Percentiles rank a stretch among this genome's conserved stretches.
Evolutionary conservation across 495 filamentous ascomycete species (phyloP).

Genomic region (Penicillium taxi): DNA sequence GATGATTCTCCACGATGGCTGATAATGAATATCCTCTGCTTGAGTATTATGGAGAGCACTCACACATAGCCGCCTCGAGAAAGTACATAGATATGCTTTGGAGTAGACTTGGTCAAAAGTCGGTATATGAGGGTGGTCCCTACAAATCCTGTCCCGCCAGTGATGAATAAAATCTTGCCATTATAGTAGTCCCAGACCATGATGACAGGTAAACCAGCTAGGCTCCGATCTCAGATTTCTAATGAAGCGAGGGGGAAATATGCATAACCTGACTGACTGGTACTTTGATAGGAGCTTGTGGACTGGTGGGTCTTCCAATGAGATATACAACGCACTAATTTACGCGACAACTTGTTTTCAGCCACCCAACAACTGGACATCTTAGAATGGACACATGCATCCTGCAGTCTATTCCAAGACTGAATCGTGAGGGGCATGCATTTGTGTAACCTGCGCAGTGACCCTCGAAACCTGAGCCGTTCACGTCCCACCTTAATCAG

Average conservation of each 20-base stretch:
- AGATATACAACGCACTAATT: constrained; percentile 1
- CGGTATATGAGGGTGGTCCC: constrained; percentile 19
- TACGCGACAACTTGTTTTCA: background rate
- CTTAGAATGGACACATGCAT: constrained; percentile 7
- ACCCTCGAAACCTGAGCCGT: constrained; percentile 8
- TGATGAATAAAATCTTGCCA: constrained; percentile 18
- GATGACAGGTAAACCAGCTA: background rate
- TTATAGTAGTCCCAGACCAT: constrained; percentile 25
- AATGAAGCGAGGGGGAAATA: constrained; percentile 5
- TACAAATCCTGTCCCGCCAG: constrained; percentile 18
- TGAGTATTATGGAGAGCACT: background rate
- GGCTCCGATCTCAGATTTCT: background rate
- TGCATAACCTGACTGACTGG: background rate
- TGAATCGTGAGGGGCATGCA: constrained; percentile 15
- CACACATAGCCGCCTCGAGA: constrained; percentile 19
- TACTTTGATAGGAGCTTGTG: constrained; percentile 1
- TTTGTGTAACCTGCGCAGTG: constrained; percentile 14
- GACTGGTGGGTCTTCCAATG: constrained; percentile 4
- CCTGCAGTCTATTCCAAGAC: constrained; percentile 10
- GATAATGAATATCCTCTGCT: too few species aligned
- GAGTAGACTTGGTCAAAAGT: constrained; percentile 14
- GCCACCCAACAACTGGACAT: background rate
- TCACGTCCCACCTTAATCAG: constrained; percentile 1
- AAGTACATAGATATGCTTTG: constrained; percentile 18
- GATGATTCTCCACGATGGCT: too few species aligned